Evolutionary conservation across 2,329 filamentous ascomycete genomes (phyloP).

Genomic region (Rhinocladiella mackenziei): DNA sequence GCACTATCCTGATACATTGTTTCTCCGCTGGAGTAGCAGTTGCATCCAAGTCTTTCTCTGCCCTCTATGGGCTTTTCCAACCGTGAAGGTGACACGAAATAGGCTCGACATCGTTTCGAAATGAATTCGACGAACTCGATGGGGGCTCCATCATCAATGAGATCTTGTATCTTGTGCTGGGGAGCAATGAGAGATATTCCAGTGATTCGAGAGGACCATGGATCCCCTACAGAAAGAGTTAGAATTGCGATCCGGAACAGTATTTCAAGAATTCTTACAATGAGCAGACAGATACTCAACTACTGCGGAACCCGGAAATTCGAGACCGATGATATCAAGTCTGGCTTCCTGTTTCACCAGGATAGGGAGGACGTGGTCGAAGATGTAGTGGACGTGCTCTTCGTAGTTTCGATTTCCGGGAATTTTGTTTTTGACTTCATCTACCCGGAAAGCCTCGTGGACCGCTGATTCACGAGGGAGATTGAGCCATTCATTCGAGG

Average conservation of each 20-base stretch:
- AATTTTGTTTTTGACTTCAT: conserved; percentile 58
- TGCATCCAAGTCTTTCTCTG: conserved; percentile 57
- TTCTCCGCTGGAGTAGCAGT: conserved; percentile 67
- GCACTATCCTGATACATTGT: conserved; percentile 57
- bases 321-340: conserved; percentile 68
- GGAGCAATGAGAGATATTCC: conserved; percentile 41
- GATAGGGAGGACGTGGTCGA: conserved; percentile 56
- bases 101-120: conserved; percentile 57
- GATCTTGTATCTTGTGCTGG: conserved; percentile 33
- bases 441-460: conserved; percentile 52
- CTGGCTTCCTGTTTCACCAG: conserved; percentile 49
- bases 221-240: conserved; percentile 33
- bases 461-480: conserved; percentile 62
- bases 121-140: conserved; percentile 35
- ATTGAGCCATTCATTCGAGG: conserved; percentile 52
- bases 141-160: conserved; percentile 27
- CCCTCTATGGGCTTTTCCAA: conserved; percentile 53
- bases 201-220: conserved; percentile 39
- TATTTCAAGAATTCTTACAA: conserved; percentile 41
- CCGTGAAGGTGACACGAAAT: conserved; percentile 52
- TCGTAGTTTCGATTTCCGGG: conserved; percentile 53
- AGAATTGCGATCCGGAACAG: conserved; percentile 3
- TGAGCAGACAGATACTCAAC: conserved; percentile 56
- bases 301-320: conserved; percentile 59
- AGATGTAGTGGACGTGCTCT: conserved; percentile 64